phyloP scores from a whole-genome alignment of 2,329 filamentous ascomycete genomes.

The Zasmidium cellare region DNA sequence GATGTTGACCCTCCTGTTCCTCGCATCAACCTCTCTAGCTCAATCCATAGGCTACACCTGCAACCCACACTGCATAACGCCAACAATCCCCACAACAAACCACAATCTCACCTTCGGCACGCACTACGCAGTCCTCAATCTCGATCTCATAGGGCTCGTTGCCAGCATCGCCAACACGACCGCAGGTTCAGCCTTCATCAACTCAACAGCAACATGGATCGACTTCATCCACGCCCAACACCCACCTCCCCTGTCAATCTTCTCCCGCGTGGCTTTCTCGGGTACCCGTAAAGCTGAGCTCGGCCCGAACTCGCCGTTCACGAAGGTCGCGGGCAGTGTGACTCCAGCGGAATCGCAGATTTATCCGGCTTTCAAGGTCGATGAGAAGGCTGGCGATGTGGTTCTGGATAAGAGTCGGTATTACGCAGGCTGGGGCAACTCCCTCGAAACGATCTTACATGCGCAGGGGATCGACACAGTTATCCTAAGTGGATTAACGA shows the following conservation, averaged over 20 bases:
- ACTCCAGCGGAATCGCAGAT: constrained; percentile 36
- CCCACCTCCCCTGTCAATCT: constrained; percentile 40
- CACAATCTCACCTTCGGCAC: constrained; percentile 34
- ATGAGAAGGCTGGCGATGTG: constrained; percentile 36
- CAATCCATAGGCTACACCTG: constrained; percentile 22
- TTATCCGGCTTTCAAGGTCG: constrained; percentile 33
- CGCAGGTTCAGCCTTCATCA: constrained; percentile 37
- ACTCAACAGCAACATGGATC: constrained; percentile 40
- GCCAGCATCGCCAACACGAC: constrained; percentile 34
- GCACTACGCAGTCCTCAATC: constrained; percentile 44
- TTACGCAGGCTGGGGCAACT: constrained; percentile 44
- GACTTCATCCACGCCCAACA: constrained; percentile 39
- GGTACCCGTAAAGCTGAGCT: constrained; percentile 39
- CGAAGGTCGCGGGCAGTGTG: constrained; percentile 31
- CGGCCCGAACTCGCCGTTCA: constrained; percentile 37
- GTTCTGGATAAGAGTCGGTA: constrained; percentile 46
- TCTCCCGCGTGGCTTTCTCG: constrained; percentile 41
- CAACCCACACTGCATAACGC: constrained; percentile 22
- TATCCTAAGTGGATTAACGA: constrained; percentile 42
- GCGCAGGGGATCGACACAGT: constrained; percentile 44
- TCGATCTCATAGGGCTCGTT: constrained; percentile 45
- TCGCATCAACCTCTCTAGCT: neutral
- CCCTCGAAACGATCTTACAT: constrained; percentile 43
- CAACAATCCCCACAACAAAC: constrained; percentile 24
- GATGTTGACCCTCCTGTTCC: neutral